phyloP scores from a whole-genome alignment of 108 stramenopile species.

The Cylindrotheca closterium region DNA sequence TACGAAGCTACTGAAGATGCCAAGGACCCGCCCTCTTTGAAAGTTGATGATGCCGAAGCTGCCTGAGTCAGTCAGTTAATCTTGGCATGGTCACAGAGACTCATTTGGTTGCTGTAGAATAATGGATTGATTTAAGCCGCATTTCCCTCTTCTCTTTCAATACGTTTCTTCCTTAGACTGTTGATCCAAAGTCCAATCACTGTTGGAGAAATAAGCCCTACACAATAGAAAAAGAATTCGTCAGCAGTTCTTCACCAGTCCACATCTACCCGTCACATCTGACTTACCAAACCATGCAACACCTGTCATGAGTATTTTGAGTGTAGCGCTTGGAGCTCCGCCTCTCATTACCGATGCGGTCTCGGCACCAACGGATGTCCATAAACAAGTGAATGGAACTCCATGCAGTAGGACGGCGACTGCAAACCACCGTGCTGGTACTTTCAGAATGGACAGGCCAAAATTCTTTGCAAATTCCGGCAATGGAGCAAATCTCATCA shows the following conservation, averaged over 20 bases:
- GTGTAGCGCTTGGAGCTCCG: slow-evolving; percentile 11
- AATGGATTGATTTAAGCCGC: too few relatives aligned
- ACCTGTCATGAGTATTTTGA: slow-evolving; percentile 22
- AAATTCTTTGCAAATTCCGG: slow-evolving; percentile 71
- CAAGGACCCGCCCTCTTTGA: too few relatives aligned
- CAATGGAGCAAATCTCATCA: slow-evolving; percentile 50
- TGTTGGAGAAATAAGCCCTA: slow-evolving; percentile 5
- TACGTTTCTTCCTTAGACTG: slow-evolving; percentile 14
- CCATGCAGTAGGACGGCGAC: slow-evolving; percentile 52
- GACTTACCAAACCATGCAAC: slow-evolving; percentile 16
- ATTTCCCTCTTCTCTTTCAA: too few relatives aligned
- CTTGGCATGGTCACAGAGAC: too few relatives aligned
- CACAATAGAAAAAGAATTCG: neutral
- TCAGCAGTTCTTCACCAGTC: too few relatives aligned
- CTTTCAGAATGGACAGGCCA: slow-evolving; percentile 39
- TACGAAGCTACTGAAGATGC: too few relatives aligned
- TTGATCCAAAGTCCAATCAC: slow-evolving; percentile 30
- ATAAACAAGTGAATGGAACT: slow-evolving; percentile 53
- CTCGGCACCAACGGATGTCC: slow-evolving; percentile 62
- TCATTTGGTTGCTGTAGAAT: too few relatives aligned
- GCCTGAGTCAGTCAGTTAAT: too few relatives aligned
- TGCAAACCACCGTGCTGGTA: slow-evolving; percentile 36
- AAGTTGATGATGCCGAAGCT: too few relatives aligned
- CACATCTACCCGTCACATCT: too few relatives aligned
- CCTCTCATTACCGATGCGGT: slow-evolving; percentile 51